A percentile compares a stretch with the other conserved stretches of the same genome.
These are phyloP conservation scores for Aspergillus texensis DNA, from an alignment of 2,329 filamentous ascomycete species.

Conservation along the genomic window DNA sequence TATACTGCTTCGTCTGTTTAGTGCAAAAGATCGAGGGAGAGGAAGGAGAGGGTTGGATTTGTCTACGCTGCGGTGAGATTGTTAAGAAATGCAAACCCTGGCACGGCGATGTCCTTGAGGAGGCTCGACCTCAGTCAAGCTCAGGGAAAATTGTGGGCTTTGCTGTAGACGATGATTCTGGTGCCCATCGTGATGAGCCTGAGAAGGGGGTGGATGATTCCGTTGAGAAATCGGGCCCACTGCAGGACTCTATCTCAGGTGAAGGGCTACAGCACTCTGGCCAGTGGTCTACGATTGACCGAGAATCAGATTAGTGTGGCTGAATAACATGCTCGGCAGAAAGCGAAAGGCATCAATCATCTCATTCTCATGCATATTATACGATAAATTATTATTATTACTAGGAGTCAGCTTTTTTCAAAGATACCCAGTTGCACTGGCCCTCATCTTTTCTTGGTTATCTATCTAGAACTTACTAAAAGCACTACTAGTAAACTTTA, in stretches of 20 bases:
- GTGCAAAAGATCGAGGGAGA: constrained; percentile 86
- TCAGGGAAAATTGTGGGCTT: constrained; percentile 48
- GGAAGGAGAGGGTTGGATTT: constrained; percentile 92
- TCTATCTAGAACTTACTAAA: neutral
- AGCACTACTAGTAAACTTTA: neutral
- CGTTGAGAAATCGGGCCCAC: constrained; percentile 23
- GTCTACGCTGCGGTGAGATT: constrained; percentile 81
- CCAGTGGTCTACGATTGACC: constrained; percentile 41
- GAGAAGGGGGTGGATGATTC: constrained; percentile 11
- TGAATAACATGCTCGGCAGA: constrained; percentile 1
- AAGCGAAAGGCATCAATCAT: neutral
- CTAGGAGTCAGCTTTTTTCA: neutral
- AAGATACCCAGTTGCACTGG: constrained; percentile 11
- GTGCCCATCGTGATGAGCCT: constrained; percentile 13
- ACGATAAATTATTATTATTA: constrained; percentile 3
- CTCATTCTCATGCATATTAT: neutral
- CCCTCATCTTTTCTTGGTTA: neutral
- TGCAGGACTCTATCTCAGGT: constrained; percentile 34
- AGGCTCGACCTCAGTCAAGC: constrained; percentile 35
- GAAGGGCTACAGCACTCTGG: constrained; percentile 39
- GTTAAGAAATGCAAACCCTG: constrained; percentile 88
- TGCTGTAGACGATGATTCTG: constrained; percentile 33
- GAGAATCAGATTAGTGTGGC: constrained; percentile 26
- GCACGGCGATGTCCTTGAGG: constrained; percentile 78
- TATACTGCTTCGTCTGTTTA: constrained; percentile 97